Percentiles rank a stretch among this genome's conserved stretches.
Conservation (phyloP, 768 basidiomycete genomes). For the Mycena chlorophos region DNA sequence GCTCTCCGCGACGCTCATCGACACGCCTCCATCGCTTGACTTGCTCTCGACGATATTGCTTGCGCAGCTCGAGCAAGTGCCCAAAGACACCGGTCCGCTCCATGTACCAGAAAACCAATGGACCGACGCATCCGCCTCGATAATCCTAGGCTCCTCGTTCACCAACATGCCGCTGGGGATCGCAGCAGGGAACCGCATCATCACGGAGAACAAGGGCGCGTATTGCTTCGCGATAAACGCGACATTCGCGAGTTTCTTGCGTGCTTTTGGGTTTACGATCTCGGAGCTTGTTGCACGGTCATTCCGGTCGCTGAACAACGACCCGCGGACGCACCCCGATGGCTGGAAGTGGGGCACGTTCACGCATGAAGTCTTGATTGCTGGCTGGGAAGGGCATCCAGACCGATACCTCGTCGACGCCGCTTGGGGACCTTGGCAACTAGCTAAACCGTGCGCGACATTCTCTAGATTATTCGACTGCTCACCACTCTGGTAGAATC, state of each 20-base stretch:
- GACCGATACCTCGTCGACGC: constrained; percentile 18
- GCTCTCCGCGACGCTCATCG: constrained; percentile 10
- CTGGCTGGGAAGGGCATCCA: constrained; percentile 9
- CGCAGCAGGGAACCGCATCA: constrained; percentile 14
- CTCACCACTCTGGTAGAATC: constrained; percentile 2
- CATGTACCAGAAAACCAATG: constrained; percentile 22
- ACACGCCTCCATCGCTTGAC: constrained; percentile 14
- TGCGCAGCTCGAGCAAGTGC: constrained; percentile 19
- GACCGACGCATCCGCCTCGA: constrained; percentile 13
- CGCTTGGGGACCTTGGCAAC: constrained; percentile 17
- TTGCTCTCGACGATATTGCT: constrained; percentile 14
- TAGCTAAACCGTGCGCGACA: constrained; percentile 15
- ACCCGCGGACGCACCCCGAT: constrained; percentile 18
- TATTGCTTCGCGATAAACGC: constrained; percentile 22
- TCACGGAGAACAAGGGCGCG: constrained; percentile 20
- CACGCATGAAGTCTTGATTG: constrained; percentile 18
- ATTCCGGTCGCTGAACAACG: constrained; percentile 17
- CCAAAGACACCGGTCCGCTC: constrained; percentile 19
- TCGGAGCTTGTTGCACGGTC: constrained; percentile 18
- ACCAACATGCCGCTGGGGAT: constrained; percentile 20
- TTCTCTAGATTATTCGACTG: neutral
- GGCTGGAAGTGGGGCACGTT: constrained; percentile 22
- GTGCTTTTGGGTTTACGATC: constrained; percentile 14
- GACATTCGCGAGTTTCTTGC: constrained; percentile 14
- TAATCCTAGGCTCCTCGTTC: constrained; percentile 15